Evolutionary conservation across 768 basidiomycete species (phyloP), one percentile per base, ranked within the genome.

Genomic region (Leucosporidium scottii): DNA sequence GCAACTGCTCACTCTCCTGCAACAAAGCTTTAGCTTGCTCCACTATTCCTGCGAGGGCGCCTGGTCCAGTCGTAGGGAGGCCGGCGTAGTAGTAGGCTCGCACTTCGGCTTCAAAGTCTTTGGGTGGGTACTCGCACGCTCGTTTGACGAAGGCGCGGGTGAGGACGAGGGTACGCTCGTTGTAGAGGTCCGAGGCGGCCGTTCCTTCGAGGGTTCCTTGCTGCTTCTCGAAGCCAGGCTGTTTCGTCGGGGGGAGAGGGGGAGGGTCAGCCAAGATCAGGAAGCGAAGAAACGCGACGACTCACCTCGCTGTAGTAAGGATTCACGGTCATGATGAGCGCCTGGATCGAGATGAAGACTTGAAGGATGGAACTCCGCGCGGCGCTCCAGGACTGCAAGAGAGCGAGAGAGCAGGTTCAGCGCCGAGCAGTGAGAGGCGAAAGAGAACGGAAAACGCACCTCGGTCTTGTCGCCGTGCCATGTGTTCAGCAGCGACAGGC

Each of bases 291-390:
- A 56, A 59, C 13, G 64, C 63, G 57, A n/a, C 39, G 15, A 44
- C 39, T 8, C 39, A 67, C 65, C 55, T 66, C 66, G 62, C 55
- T 62, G 47, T 84, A 90, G 76, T 79, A 94, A 84, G 93, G 93
- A 75, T 93, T 88, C 78, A 89, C 90, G 18, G 94, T 91, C 10
- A 97, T 82, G 8, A 97, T 93, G 12, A 94, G 82, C 17, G 91
- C 93, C 76, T 94, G 93, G 55, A 96, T 93, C 36, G 91, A 93
- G 25, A 97, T 89, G 62, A 96, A 84, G 0, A 90, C 90, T 78
- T 97, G 93, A 23, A 97, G 82, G 30, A 97, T 79, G 21, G 91
- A 93, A 1, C 91, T 94, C 55, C 89, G 82, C 47, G 85, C 81
- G 1, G 91, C 82, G 73, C 84, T 91, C 93, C 93, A 97, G 10